These are phyloP conservation scores for Stephania japonica DNA, from an alignment of 164 flowering plant genomes.

Conservation along the genomic window DNA sequence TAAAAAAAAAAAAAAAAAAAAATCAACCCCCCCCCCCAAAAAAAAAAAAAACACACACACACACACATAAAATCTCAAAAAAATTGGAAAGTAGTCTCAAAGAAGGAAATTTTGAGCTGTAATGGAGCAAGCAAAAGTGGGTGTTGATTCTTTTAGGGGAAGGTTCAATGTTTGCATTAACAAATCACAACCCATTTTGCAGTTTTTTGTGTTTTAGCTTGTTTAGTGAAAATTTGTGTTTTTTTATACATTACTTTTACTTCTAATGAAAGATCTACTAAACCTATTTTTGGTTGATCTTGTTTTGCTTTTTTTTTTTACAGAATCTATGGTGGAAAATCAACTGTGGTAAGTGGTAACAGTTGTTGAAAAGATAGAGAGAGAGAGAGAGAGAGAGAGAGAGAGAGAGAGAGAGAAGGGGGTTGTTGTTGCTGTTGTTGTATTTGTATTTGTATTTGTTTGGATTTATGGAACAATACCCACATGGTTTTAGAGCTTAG, in stretches of 20 bases:
- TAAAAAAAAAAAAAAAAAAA: too few species aligned
- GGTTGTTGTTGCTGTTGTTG: too few species aligned
- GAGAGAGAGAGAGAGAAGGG: too few species aligned
- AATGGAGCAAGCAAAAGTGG: background rate
- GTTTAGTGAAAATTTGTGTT: background rate
- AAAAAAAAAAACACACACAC: too few species aligned
- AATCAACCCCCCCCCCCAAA: too few species aligned
- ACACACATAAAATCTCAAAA: too few species aligned
- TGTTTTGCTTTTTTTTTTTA: constrained; percentile 1
- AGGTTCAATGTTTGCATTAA: background rate
- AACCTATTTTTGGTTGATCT: background rate
- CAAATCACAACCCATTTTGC: background rate
- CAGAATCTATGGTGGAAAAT: constrained; percentile 5
- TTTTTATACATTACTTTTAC: too few species aligned
- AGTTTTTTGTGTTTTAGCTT: background rate
- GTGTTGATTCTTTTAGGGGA: background rate
- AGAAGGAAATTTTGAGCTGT: background rate
- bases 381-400: constrained; percentile 5
- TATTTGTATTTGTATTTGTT: constrained; percentile 15
- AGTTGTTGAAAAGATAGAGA: constrained; percentile 16
- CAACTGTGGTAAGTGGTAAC: constrained; percentile 21
- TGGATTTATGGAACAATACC: constrained; percentile 27
- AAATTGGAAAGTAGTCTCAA: background rate
- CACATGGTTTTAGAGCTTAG: constrained; percentile 33
- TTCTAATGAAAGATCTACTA: background rate